Base-by-base conservation (phyloP, 1,284 basidiomycete species). In the Porphyrellus sp. region DNA sequence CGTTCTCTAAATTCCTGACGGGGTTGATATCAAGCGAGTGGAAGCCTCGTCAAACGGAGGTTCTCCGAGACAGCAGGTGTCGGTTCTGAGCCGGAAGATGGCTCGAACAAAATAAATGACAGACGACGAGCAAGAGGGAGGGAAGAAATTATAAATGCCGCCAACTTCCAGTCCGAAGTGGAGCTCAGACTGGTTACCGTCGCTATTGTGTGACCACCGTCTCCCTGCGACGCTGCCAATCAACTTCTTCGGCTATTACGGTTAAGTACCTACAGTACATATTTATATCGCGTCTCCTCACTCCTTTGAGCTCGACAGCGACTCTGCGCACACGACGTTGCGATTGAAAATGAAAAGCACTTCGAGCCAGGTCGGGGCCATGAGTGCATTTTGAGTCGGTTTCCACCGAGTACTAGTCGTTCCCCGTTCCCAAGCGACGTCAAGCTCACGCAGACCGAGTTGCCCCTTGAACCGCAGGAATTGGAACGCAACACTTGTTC, bases 1-100 rank as follows among this genome's bases (percentile, higher is more conserved):
- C 37, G 85, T 72, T 74, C 77, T 59, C 82, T 81, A 64, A 80
- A 80, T 77, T 59, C 79, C 82, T 63, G 82, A 80, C 57, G 82
- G 78, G 65, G 46, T 60, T 66, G 60, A 46, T 62, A 58, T 58
- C 46, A 70, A 67, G 54, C n/a, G 67, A 68, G 55, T 54, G 67
- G 67, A 68, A 68, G 64, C 62, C 67, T 54, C 63, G 62, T 58
- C 43, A 46, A 57, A 56, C 53, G 23, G 27, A 49, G 24, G 54
- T 49, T 53, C 38, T 54, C 28, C 51, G 56, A 66, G 68, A 43
- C 68, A 65, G 63, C 62, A 54, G 61, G 21, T 31, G 49, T 43
- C 12, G 42, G 47, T 39, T 50, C 27, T 34, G 51, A 58, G 62
- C 55, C 46, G n/a, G 25, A 40, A 27, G 21, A 42, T 28, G 56